Evolutionary conservation across 192 early-diverging fungal genomes (phyloP).

Genomic region (Dissophora ornata): DNA sequence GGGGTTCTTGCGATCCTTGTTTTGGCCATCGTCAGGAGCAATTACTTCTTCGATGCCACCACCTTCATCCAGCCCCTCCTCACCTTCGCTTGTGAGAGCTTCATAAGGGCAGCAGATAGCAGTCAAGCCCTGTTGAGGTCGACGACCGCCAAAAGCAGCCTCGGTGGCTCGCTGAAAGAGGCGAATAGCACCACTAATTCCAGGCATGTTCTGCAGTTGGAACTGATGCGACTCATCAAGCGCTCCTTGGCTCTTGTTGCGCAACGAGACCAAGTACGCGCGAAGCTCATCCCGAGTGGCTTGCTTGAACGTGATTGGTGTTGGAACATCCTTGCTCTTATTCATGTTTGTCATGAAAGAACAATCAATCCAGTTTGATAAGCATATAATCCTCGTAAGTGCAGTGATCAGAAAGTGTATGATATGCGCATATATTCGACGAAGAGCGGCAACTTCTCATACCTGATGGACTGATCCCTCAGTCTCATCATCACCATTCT

Average conservation of each 20-base stretch:
- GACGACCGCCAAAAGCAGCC: background rate
- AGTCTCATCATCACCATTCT: background rate
- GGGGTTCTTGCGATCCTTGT: background rate
- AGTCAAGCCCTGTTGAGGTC: background rate
- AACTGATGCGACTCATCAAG: background rate
- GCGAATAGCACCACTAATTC: background rate
- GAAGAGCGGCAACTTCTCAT: no score
- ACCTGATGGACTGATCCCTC: background rate
- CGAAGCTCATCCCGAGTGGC: conserved; percentile 15
- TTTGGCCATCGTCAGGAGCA: background rate
- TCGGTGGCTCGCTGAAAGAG: background rate
- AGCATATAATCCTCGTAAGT: no score
- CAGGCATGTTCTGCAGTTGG: background rate
- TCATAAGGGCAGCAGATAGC: background rate
- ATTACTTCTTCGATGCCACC: background rate
- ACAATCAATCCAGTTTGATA: no score
- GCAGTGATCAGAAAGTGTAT: no score
- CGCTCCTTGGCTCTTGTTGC: background rate
- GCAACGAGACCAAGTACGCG: conserved; percentile 14
- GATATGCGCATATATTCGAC: no score
- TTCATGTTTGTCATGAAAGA: no score
- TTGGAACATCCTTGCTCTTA: background rate
- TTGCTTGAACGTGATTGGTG: conserved; percentile 12
- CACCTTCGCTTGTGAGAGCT: background rate
- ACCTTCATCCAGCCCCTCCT: background rate